A percentile compares a stretch with the other conserved stretches of the same genome.
These are phyloP conservation scores for Leptographium flavum DNA, from an alignment of 2,329 filamentous ascomycete species.

Conservation along the genomic window DNA sequence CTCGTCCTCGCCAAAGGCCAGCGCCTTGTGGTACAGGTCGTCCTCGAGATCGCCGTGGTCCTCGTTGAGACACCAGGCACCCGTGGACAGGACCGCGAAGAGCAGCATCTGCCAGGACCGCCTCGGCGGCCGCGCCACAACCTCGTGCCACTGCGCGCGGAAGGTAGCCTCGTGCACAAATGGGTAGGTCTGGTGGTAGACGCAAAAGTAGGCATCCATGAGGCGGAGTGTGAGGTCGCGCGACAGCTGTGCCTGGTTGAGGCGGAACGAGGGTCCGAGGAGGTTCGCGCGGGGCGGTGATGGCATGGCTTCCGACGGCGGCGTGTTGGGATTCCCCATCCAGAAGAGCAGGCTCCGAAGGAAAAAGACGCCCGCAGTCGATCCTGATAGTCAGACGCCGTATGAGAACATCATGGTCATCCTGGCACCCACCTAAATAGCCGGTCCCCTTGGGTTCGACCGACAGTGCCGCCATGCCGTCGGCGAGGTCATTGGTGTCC, in stretches of 20 bases:
- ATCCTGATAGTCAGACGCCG: not conserved
- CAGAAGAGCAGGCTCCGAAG: slow-evolving; percentile 2
- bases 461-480: slow-evolving; percentile 4
- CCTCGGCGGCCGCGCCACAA: slow-evolving; percentile 2
- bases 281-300: not conserved
- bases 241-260: not conserved
- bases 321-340: not conserved
- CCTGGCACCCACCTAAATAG: not conserved
- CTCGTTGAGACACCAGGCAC: slow-evolving; percentile 1
- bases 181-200: slow-evolving; percentile 4
- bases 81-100: slow-evolving; percentile 1
- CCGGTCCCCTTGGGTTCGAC: slow-evolving; percentile 4
- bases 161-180: slow-evolving; percentile 5
- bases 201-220: slow-evolving; percentile 3
- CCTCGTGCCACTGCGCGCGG: slow-evolving; percentile 4
- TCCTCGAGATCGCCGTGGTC: not conserved
- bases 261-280: not conserved
- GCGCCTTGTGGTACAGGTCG: slow-evolving; percentile 1
- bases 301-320: not conserved
- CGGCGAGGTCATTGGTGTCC: slow-evolving; percentile 4
- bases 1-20: slow-evolving; percentile 2
- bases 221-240: not conserved
- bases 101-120: slow-evolving; percentile 5
- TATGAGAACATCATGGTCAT: no score
- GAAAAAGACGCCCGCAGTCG: slow-evolving; percentile 4